Evolutionary conservation across 768 basidiomycete genomes (phyloP).

Genomic region (Stropharia rugosoannulata): DNA sequence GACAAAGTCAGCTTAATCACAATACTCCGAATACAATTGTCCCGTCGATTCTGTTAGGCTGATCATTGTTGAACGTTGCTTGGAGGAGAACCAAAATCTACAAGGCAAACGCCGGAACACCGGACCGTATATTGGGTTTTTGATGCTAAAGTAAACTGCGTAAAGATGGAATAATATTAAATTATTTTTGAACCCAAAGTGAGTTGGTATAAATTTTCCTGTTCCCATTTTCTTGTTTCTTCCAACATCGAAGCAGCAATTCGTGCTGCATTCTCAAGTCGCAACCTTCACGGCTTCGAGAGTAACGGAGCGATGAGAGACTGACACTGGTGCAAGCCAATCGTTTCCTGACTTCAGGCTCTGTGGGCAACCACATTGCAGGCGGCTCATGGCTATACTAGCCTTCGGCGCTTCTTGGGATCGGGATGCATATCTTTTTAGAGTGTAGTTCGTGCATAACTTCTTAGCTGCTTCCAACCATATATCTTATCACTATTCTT

Average conservation of each 20-base stretch:
- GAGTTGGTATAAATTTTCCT: neutral
- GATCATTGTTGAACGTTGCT: too few species aligned
- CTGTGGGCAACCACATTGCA: slow-evolving; percentile 5
- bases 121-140: too few species aligned
- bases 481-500: too few species aligned
- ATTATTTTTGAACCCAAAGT: neutral
- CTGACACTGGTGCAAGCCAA: neutral
- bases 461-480: too few species aligned
- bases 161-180: neutral
- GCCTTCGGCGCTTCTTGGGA: neutral
- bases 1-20: too few species aligned
- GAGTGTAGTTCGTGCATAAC: too few species aligned
- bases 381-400: neutral
- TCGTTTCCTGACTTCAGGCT: neutral
- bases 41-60: too few species aligned
- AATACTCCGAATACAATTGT: too few species aligned
- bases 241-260: slow-evolving; percentile 26
- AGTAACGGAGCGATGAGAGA: slow-evolving; percentile 32
- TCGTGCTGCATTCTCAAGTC: slow-evolving; percentile 27
- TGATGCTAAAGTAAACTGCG: too few species aligned
- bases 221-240: slow-evolving; percentile 1
- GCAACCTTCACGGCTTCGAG: slow-evolving; percentile 18
- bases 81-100: too few species aligned
- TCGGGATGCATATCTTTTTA: neutral
- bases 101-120: too few species aligned